Conservation (phyloP, 495 filamentous ascomycete genomes). For the Evansstolkia leycettana region DNA sequence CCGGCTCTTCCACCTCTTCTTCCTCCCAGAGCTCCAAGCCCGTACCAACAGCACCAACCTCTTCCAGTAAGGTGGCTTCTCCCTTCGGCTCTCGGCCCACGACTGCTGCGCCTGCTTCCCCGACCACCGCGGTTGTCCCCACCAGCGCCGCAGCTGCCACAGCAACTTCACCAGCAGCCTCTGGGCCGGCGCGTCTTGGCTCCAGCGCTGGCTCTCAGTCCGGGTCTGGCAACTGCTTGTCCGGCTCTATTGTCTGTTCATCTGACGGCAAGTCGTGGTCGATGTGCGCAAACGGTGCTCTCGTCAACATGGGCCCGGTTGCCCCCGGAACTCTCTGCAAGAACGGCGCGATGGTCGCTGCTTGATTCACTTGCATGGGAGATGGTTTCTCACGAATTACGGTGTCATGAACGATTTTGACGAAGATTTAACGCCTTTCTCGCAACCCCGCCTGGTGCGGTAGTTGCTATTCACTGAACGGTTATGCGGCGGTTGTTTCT, state of each 20-base stretch:
- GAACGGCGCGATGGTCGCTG: constrained; percentile 16
- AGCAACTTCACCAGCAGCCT: constrained; percentile 2
- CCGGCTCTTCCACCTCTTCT: constrained; percentile 1
- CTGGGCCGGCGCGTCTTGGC: constrained; percentile 6
- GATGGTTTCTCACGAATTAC: no score
- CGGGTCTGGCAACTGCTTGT: constrained; percentile 9
- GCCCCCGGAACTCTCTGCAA: constrained; percentile 27
- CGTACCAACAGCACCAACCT: constrained; percentile 1
- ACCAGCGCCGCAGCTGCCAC: not conserved
- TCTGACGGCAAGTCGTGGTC: constrained; percentile 25
- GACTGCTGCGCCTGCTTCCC: not conserved
- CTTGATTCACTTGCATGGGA: no score
- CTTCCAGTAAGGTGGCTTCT: constrained; percentile 1
- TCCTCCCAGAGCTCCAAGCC: not conserved
- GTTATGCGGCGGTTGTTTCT: no score
- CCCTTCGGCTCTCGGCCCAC: constrained; percentile 2
- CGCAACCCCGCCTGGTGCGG: not conserved
- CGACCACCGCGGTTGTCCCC: not conserved
- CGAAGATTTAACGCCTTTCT: no score
- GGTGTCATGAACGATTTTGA: no score
- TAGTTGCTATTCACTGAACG: no score
- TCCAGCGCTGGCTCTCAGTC: constrained; percentile 11
- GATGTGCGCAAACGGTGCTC: constrained; percentile 20
- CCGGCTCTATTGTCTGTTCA: constrained; percentile 25
- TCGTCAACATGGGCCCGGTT: constrained; percentile 28